Base-by-base conservation (phyloP, 768 basidiomycete genomes). In the Sutorius australiensis region DNA sequence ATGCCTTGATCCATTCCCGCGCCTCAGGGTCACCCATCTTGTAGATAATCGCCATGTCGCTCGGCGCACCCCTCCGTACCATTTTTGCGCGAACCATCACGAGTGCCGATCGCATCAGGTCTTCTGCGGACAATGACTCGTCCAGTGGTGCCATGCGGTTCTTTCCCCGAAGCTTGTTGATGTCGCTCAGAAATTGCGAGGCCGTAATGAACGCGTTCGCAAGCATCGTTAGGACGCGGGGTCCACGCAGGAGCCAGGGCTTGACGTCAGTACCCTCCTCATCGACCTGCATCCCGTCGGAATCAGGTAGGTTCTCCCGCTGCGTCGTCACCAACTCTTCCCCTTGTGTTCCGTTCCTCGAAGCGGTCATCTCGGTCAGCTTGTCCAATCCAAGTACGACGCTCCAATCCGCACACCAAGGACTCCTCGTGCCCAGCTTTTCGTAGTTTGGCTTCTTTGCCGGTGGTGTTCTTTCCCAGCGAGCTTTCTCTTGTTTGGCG, bases 381-480 rank as follows among this genome's bases (percentile, higher is more conserved):
- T 55, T 51, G 6, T 68, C 58, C 30, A 86, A 55, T 3, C 84
- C 84, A n/a, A 91, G 77, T n/a, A 88, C 73, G 21, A 74, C 73
- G 11, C 73, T 75, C 92, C 92, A 95, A 58, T 92, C 84, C 2
- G 87, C 78, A 43, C 71, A 72, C 85, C 87, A 98, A 1, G 92
- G 88, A 63, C 81, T 86, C 49, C 74, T 66, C 0, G 81, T 85
- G 5, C 80, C 83, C 39, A 92, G 61, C 55, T 80, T 83, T 17
- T 72, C 74, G 56, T 78, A 93, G 60, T 87, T 90, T 8, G 81
- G 75, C 51, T 91, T 78, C 72, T 98, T 99, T 6, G 91, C 94
- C 7, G 89, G 87, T 14, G 95, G 95, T 48, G 86, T 90, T 51
- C 86, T 72, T 46, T 81, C 80, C 93, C 93, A 98, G 16, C 72